Evolutionary conservation across 2,329 filamentous ascomycete genomes (phyloP), one percentile per base, ranked within the genome.

Genomic region (Aspergillus candidus): DNA sequence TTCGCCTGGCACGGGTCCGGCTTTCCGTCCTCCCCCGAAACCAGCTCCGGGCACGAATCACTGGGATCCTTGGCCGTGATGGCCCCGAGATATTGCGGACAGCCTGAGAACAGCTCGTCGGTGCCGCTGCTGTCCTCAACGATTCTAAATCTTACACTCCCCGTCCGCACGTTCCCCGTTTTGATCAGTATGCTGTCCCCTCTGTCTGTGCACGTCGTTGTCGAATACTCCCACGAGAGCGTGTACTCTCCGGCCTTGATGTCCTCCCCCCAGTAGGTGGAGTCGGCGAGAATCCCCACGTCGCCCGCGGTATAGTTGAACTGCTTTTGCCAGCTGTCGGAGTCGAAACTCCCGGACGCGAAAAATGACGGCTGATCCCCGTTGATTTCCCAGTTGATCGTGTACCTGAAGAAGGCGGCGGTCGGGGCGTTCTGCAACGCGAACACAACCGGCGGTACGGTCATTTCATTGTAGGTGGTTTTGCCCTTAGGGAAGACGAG

Each of bases 361-460:
- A 35, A 14, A 11, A 14, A 18, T 12, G 31, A 11, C 31, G 33
- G 17, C 3, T 8, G 11, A 12, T 29, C 32, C 10, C 17, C 18
- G 36, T 35, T 39, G 15, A 47, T 27, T 3, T 40, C 22, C 44
- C 44, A 47, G 30, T 4, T 11, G 14, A 47, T 35, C 1, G 11
- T 18, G 40, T 32, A 47, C 5, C 30, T 31, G 27, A 40, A 39
- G 22, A 27, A 10, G n/a, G 35, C 18, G 8, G 44, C 44, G 4
- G 44, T 30, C 11, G 22, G 18, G 22, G 32, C 40, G 18, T 42
- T 38, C 15, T 47, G 44, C 14, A 47, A 32, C 11, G 31, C 44
- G 18, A 47, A 42, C 11, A 43, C 32, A 13, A 47, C 32, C n/a
- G 44, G 44, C 31, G 35, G 40, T 35, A 12, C 32, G 31, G 35